These are phyloP conservation scores for Ustilago curta DNA, from an alignment of 1,284 basidiomycete species.

Conservation along the genomic window DNA sequence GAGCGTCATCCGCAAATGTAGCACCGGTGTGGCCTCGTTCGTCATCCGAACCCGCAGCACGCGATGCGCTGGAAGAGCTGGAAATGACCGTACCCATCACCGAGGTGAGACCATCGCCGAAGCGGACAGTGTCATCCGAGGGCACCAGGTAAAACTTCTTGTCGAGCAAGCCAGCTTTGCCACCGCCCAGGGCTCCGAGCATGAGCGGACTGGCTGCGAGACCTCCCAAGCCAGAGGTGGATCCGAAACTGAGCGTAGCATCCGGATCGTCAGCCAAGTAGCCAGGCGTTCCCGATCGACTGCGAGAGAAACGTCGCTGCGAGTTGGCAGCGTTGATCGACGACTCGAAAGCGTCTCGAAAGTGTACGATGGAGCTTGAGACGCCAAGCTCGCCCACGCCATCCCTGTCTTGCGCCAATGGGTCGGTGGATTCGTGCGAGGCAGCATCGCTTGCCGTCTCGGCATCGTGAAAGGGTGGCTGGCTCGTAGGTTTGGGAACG, in stretches of 20 bases:
- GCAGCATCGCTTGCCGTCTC: slow-evolving; percentile 18
- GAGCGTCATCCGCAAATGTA: slow-evolving; percentile 23
- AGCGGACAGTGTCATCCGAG: slow-evolving; percentile 79
- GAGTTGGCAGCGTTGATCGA: slow-evolving; percentile 7
- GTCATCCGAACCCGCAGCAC: slow-evolving; percentile 13
- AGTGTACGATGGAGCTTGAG: slow-evolving; percentile 50
- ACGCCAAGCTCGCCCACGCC: slow-evolving; percentile 48
- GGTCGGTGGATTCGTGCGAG: slow-evolving; percentile 10
- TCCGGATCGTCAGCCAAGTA: slow-evolving; percentile 14
- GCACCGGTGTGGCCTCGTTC: slow-evolving; percentile 6
- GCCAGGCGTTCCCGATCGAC: slow-evolving; percentile 26
- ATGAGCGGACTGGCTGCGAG: slow-evolving; percentile 43
- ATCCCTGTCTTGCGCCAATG: slow-evolving; percentile 17
- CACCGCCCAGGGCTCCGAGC: slow-evolving; percentile 35
- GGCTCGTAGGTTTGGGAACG: slow-evolving; percentile 1
- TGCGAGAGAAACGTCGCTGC: slow-evolving; percentile 25
- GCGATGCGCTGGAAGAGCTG: slow-evolving; percentile 7
- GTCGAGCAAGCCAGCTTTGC: slow-evolving; percentile 29
- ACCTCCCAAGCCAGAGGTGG: slow-evolving; percentile 38
- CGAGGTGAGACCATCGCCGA: slow-evolving; percentile 78
- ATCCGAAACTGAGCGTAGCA: slow-evolving; percentile 12
- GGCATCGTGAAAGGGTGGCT: slow-evolving; percentile 18
- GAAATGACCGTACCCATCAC: slow-evolving; percentile 33
- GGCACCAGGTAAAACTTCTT: slow-evolving; percentile 79
- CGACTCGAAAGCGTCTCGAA: slow-evolving; percentile 43